Evolutionary conservation across 1,284 basidiomycete genomes (phyloP).

Genomic region (Rhodotorula sp.): DNA sequence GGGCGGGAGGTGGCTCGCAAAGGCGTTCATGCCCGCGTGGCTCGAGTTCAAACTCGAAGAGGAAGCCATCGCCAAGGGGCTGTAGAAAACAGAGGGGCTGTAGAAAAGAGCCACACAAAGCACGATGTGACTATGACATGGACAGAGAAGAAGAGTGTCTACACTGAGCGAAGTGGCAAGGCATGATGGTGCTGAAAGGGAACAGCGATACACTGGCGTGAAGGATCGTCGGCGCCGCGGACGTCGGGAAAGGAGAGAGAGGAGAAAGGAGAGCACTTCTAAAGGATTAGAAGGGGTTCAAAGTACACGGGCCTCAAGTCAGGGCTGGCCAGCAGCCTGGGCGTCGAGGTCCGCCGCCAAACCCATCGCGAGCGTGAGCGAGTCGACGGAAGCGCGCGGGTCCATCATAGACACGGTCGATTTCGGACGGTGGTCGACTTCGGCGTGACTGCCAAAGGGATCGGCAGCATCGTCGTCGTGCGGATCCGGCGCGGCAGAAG

Average conservation of each 20-base stretch:
- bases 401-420: slow-evolving; percentile 7
- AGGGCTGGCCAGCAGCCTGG: background rate
- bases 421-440: background rate
- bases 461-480: slow-evolving; percentile 3
- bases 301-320: background rate
- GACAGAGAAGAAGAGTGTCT: background rate
- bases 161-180: background rate
- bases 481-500: background rate
- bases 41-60: slow-evolving; percentile 30
- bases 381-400: slow-evolving; percentile 31
- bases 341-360: slow-evolving; percentile 30
- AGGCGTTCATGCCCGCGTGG: slow-evolving; percentile 39
- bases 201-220: background rate
- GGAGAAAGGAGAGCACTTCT: too few relatives aligned
- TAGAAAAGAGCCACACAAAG: background rate
- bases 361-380: slow-evolving; percentile 24
- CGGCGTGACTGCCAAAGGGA: slow-evolving; percentile 12
- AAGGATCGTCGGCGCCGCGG: too few relatives aligned
- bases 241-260: too few relatives aligned
- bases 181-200: background rate
- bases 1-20: slow-evolving; percentile 38
- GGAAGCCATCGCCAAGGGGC: slow-evolving; percentile 16
- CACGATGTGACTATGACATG: background rate
- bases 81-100: slow-evolving; percentile 4
- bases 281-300: background rate